Conservation (phyloP, 2,329 filamentous ascomycete species). For the Aspergillus jensenii region DNA sequence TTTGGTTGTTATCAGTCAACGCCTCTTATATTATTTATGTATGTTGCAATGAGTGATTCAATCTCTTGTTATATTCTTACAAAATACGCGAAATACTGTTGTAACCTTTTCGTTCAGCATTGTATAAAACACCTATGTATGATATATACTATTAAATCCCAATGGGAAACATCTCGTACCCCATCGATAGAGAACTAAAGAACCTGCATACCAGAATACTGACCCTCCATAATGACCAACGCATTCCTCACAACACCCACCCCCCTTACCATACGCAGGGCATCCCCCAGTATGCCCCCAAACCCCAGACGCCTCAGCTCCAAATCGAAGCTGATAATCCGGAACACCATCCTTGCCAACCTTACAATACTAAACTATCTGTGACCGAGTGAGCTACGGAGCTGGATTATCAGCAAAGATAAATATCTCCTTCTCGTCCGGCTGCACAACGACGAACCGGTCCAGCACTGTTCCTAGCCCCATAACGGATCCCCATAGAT, state of each 20-base stretch:
- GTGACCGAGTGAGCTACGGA: neutral
- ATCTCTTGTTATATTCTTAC: too few relatives aligned
- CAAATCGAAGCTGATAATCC: neutral
- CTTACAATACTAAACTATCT: neutral
- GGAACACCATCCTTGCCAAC: too few relatives aligned
- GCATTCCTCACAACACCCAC: neutral
- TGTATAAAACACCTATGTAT: too few relatives aligned
- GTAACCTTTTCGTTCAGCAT: too few relatives aligned
- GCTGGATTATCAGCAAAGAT: too few relatives aligned
- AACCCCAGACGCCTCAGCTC: neutral
- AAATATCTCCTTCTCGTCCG: too few relatives aligned
- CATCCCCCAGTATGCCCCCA: neutral
- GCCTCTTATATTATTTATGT: too few relatives aligned
- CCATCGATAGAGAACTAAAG: neutral
- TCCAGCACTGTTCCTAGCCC: neutral
- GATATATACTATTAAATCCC: too few relatives aligned
- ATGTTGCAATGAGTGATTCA: too few relatives aligned
- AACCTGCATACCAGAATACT: neutral
- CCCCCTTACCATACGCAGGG: neutral
- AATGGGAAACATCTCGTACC: too few relatives aligned
- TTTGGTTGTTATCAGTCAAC: too few relatives aligned
- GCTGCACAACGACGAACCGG: neutral
- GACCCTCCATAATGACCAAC: neutral
- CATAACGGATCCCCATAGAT: neutral
- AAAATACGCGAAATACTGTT: too few relatives aligned